Conservation (phyloP, 1,284 basidiomycete species). For the Tilletia horrida region DNA sequence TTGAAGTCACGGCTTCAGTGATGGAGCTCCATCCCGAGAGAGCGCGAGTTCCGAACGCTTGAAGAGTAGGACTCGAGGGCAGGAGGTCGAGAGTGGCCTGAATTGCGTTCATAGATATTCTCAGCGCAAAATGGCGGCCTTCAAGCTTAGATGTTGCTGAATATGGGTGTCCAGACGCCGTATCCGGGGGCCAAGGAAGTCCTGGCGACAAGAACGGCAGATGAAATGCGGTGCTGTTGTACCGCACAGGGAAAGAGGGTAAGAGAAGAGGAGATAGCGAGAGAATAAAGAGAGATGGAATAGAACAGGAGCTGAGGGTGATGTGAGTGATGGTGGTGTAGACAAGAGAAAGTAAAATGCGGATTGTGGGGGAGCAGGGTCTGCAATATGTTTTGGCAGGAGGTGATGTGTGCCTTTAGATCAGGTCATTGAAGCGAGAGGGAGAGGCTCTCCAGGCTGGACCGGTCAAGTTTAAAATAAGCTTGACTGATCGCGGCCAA, state of each 20-base stretch:
- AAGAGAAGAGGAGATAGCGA: background rate
- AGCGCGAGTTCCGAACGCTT: background rate
- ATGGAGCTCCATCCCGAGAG: background rate
- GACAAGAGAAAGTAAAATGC: no score
- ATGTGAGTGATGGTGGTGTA: no score
- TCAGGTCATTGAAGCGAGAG: no score
- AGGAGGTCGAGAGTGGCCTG: conserved; percentile 14
- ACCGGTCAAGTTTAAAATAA: no score
- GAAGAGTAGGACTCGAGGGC: conserved; percentile 3
- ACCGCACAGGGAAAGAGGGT: background rate
- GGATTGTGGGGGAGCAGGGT: no score
- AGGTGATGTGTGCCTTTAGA: no score
- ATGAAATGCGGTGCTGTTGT: background rate
- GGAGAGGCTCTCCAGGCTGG: no score
- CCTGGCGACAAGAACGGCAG: background rate
- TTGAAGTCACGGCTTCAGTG: background rate
- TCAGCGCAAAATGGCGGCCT: no score
- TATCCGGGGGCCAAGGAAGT: background rate
- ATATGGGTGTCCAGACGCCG: no score
- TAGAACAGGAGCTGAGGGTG: background rate
- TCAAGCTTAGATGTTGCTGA: no score
- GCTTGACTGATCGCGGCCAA: no score
- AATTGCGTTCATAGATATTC: background rate
- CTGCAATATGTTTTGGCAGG: no score
- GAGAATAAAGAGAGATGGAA: background rate